Percentiles rank a stretch among this genome's conserved stretches.
These are phyloP conservation scores for Wickerhamiella sorbophila DNA, from an alignment of 805 yeast genomes.

Conservation along the genomic window DNA sequence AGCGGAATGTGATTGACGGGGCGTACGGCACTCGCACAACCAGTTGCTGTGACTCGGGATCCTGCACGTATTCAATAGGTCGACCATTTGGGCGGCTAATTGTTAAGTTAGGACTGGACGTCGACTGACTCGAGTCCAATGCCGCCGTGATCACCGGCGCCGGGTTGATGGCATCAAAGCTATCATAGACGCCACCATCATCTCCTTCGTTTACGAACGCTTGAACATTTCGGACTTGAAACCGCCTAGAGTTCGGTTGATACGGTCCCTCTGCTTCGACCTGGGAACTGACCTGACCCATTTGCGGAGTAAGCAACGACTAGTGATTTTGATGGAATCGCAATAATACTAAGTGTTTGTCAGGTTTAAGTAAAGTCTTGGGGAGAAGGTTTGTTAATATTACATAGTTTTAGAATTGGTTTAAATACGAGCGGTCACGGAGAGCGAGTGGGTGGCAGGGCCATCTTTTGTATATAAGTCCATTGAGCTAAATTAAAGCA, in stretches of 20 bases:
- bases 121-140: constrained; percentile 3
- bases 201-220: constrained; percentile 14
- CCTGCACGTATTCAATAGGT: constrained; percentile 14
- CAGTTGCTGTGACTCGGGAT: constrained; percentile 13
- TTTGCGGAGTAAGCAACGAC: constrained; percentile 2
- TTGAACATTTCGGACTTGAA: constrained; percentile 9
- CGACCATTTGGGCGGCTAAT: constrained; percentile 9
- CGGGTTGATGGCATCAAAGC: constrained; percentile 4
- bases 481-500: constrained; percentile 12
- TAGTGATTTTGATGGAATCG: too few species aligned
- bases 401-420: too few species aligned
- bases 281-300: constrained; percentile 18
- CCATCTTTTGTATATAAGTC: too few species aligned
- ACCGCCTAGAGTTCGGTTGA: constrained; percentile 10
- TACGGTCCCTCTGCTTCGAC: constrained; percentile 8
- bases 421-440: too few species aligned
- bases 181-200: constrained; percentile 4
- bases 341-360: too few species aligned
- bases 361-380: too few species aligned
- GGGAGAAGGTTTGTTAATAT: too few species aligned
- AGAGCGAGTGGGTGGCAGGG: too few species aligned
- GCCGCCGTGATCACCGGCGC: constrained; percentile 7
- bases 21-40: constrained; percentile 15
- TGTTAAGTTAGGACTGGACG: background rate
- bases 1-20: constrained; percentile 11